Evolutionary conservation across 148 eudicot species (phyloP), one percentile per base, ranked within the genome.

Genomic region (Arbutus unedo): DNA sequence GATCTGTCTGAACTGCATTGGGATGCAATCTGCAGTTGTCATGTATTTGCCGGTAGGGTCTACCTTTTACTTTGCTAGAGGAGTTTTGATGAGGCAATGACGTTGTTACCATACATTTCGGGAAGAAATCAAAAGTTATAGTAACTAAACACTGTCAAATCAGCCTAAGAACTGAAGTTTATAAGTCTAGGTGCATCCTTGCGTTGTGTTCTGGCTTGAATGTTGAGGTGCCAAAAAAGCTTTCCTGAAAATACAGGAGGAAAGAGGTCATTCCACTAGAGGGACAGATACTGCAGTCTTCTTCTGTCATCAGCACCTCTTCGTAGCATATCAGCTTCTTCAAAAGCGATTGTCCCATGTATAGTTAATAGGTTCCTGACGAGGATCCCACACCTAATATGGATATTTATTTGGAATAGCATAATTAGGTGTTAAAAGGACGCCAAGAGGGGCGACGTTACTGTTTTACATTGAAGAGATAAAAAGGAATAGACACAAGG

Each of bases 161-260:
- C 45, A 76, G 59, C 45, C 45, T n/a, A 50, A 51, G 15, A 54
- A 16, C 60, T 53, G 77, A 48, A 48, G 55, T n/a, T 74, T 2
- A n/a, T 74, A 8, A 48, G 16, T 47, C 54, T 47, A 8, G 77
- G 38, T 21, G 55, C 6, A 8, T 9, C 9, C 55, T 74, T 0
- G 2, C 55, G 48, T n/a, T 44, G 18, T 45, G 50, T 18, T 18
- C 21, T 45, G 76, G 53, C 23, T 73, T 45, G 25, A 45, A 6
- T 18, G 4, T 45, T 73, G 15, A 47, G 23, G 51, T 44, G 21
- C 9, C 3, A 43, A 44, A 45, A 18, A 43, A 73, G 43, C 43
- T 15, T 70, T 38, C 74, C 74, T 70, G 74, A 70, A 70, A 70
- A 41, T 70, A 6, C 48, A 38, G 74, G 74, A 41, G 48, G 48